These are phyloP conservation scores for Cochlearia excelsa DNA, from an alignment of 345 rosid genomes.

Conservation along the genomic window DNA sequence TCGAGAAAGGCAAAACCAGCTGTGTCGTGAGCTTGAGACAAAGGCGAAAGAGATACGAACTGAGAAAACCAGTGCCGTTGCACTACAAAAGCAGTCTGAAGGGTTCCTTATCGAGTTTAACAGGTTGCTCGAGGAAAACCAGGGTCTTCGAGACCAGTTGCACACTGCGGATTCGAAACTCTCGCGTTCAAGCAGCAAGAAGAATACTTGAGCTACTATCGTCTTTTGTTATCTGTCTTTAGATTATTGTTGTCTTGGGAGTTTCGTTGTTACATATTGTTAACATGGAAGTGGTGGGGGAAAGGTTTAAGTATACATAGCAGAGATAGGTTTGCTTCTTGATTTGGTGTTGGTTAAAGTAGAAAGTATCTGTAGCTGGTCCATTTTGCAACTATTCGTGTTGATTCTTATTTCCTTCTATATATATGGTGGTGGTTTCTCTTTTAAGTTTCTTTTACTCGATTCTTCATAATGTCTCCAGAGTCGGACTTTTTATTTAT, in stretches of 20 bases:
- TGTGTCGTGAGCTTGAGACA: conserved; percentile 49
- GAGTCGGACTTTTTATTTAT: conserved; percentile 18
- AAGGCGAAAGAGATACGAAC: conserved; percentile 51
- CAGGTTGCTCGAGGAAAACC: conserved; percentile 81
- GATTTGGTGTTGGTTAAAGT: conserved; percentile 14
- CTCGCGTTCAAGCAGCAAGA: conserved; percentile 67
- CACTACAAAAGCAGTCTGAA: conserved; percentile 87
- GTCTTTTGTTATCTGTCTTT: conserved; percentile 2
- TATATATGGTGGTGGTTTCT: too few species aligned
- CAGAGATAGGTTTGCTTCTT: conserved; percentile 25
- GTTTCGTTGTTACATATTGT: conserved; percentile 19
- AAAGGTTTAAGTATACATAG: conserved; percentile 7
- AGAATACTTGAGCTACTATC: conserved; percentile 48
- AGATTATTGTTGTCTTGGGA: not conserved
- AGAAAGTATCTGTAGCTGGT: conserved; percentile 18
- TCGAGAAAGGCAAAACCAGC: conserved; percentile 43
- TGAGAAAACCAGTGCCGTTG: conserved; percentile 68
- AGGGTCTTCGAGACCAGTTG: conserved; percentile 58
- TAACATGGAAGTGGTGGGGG: conserved; percentile 22
- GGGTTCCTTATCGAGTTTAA: conserved; percentile 92
- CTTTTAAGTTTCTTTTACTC: too few species aligned
- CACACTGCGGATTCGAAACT: conserved; percentile 56
- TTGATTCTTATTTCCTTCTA: not conserved
- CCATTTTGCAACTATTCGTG: not conserved
- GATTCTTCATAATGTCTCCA: not conserved